Evolutionary conservation across 306 rosid species (phyloP).

Genomic region (Cucurbita pepo): DNA sequence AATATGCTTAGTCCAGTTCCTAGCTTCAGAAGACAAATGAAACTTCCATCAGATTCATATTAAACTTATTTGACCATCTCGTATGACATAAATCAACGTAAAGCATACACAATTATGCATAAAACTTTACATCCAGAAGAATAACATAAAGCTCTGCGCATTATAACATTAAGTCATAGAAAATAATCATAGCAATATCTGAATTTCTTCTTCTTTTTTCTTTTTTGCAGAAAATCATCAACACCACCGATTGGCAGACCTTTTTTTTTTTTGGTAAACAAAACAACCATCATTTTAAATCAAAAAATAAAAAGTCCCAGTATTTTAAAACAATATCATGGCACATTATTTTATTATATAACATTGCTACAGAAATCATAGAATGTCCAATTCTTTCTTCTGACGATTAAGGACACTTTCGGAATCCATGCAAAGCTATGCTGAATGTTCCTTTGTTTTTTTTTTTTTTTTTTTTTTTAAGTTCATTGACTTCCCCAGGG

Average conservation of each 20-base stretch:
- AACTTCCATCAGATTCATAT: constrained; percentile 9
- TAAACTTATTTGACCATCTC: background rate
- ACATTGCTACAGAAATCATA: background rate
- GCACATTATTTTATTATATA: background rate
- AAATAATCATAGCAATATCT: background rate
- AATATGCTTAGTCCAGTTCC: constrained; percentile 93
- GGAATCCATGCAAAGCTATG: background rate
- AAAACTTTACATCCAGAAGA: background rate
- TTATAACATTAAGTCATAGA: background rate
- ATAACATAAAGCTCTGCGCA: background rate
- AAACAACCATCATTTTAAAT: too few species aligned
- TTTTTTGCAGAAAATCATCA: background rate
- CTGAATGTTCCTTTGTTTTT: too few species aligned
- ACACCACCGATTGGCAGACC: background rate
- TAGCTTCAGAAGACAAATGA: constrained; percentile 39
- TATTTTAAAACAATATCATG: background rate
- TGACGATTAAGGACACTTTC: background rate
- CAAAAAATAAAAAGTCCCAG: background rate
- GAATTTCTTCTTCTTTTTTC: background rate
- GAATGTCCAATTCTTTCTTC: background rate
- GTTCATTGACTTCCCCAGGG: too few species aligned
- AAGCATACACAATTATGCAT: background rate
- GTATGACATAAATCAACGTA: background rate
- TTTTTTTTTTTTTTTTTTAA: too few species aligned
- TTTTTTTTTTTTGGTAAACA: background rate